Percentiles rank a stretch among this genome's conserved stretches.
Evolutionary conservation across 1,284 basidiomycete genomes (phyloP).

Genomic region (Ceratobasidium sp.): DNA sequence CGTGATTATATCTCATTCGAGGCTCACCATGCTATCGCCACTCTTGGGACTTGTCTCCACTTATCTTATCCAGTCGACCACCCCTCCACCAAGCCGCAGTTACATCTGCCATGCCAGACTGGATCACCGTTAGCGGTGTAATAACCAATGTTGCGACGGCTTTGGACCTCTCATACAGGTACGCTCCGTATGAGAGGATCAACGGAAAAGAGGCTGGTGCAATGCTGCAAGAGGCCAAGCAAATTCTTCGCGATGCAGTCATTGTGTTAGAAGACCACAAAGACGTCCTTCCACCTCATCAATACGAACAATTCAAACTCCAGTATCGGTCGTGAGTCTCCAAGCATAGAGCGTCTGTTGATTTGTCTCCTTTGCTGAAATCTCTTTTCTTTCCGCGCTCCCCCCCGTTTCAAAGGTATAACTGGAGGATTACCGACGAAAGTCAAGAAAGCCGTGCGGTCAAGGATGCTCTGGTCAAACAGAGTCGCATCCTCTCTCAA

Average conservation of each 20-base stretch:
- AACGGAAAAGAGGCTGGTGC: background rate
- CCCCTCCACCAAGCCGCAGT: too few species aligned
- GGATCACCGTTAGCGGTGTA: too few species aligned
- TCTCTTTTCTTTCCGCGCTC: too few species aligned
- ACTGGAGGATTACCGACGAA: background rate
- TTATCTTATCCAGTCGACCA: too few species aligned
- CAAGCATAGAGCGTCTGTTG: background rate
- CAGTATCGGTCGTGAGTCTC: background rate
- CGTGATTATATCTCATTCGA: too few species aligned
- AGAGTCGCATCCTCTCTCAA: background rate
- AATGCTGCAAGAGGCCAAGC: background rate
- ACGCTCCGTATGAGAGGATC: background rate
- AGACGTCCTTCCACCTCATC: background rate
- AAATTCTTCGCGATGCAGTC: too few species aligned
- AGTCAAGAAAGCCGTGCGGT: background rate
- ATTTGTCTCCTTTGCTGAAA: background rate
- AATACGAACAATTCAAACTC: background rate
- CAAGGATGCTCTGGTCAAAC: background rate
- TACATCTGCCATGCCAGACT: too few species aligned
- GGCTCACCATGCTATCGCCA: too few species aligned
- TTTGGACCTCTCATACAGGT: background rate
- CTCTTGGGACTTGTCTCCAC: too few species aligned
- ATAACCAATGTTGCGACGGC: background rate
- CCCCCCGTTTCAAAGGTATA: background rate
- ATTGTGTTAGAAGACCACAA: background rate